Evolutionary conservation across 257 asterid genomes (phyloP).

Genomic region (Voacanga thouarsii): DNA sequence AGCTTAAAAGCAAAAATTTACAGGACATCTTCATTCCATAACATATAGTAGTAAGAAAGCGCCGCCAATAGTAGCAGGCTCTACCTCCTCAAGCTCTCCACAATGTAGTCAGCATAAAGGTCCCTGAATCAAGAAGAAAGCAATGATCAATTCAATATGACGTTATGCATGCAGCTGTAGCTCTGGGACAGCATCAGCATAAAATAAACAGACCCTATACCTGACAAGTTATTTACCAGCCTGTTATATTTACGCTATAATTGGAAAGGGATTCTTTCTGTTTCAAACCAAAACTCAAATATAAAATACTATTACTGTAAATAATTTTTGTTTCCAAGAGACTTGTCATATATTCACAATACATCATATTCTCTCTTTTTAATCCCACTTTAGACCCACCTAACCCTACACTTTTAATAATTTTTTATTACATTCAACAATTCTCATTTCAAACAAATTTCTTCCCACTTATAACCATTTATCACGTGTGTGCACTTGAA

Average conservation of each 20-base stretch:
- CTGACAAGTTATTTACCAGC: not conserved
- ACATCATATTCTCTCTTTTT: too few species aligned
- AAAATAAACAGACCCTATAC: not conserved
- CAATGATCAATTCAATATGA: not conserved
- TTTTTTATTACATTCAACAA: too few species aligned
- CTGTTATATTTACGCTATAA: not conserved
- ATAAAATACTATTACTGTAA: too few species aligned
- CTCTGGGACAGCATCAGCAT: not conserved
- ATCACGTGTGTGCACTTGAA: not conserved
- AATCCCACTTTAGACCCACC: too few species aligned
- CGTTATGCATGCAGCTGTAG: not conserved
- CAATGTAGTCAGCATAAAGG: slow-evolving; percentile 73
- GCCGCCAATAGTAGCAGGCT: slow-evolving; percentile 7
- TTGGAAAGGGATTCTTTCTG: too few species aligned
- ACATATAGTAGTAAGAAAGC: not conserved
- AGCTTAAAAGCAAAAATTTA: not conserved
- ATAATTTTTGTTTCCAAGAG: too few species aligned
- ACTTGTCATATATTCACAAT: too few species aligned
- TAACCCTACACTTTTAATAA: too few species aligned
- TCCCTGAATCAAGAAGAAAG: slow-evolving; percentile 38
- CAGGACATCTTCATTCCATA: not conserved
- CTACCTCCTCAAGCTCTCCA: slow-evolving; percentile 83
- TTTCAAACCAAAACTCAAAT: too few species aligned
- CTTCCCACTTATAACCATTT: too few species aligned
- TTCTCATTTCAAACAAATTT: too few species aligned